Base-by-base conservation (phyloP, 768 basidiomycete species). In the Rubroboletus pulcherrimus region DNA sequence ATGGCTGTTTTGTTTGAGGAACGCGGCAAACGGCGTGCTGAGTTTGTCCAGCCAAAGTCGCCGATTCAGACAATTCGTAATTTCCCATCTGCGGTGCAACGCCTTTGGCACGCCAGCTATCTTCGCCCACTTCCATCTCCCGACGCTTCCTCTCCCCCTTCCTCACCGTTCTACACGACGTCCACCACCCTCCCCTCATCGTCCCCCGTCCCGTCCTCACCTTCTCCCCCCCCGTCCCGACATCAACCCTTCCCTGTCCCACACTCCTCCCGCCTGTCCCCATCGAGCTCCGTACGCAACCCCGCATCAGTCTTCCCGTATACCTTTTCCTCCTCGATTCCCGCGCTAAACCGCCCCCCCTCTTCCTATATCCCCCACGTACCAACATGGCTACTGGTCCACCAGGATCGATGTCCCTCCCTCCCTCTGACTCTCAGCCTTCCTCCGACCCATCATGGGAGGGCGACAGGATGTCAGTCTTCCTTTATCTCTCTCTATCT, bases 401-500 rank as follows among this genome's bases (percentile, higher is more conserved):
- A 5, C 63, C 66, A 51, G 66, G 63, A 56, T 62, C 69, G 40
- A 65, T 73, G 64, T 17, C 65, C 41, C 58, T 61, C 49, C 37
- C 58, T 2, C 1, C 48, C 11, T 0, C 45, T 5, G 64, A 65
- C 58, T 24, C 45, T 5, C 60, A 56, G 44, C 45, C 54, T n/a
- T 66, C 61, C 24, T 52, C 69, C 7, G 68, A 71, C 60, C 63
- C 84, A 21, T 83, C 85, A 56, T 92, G 90, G 90, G 90, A 91
- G 66, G 89, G 89, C 53, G 90, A 92, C 75, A 86, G 78, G 74
- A 91, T 91, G 90, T 91, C 57, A 57, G 83, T 78, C 53, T 21
- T 50, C 30, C 43, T 48, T 51, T 21, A 35, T 56, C 49, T 58
- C 51, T 39, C 51, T 51, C 33, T 21, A 30, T 51, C 37, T 30